Evolutionary conservation across 306 rosid species (phyloP).

Genomic region (Citrullus amarus): DNA sequence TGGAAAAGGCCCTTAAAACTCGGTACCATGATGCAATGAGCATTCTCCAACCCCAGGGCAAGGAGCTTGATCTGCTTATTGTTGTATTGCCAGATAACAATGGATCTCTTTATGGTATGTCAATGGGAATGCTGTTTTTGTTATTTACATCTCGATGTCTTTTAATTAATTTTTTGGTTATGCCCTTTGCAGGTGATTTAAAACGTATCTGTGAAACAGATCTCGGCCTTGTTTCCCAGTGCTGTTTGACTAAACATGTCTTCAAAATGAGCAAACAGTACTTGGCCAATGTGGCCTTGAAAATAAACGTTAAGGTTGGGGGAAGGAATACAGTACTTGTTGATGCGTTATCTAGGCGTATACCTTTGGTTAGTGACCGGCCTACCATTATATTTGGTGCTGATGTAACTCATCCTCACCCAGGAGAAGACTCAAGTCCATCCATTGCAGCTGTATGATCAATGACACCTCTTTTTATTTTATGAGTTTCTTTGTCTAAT

Average conservation of each 20-base stretch:
- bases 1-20: slow-evolving; percentile 65
- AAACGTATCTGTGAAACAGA: slow-evolving; percentile 95
- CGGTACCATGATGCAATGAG: slow-evolving; percentile 66
- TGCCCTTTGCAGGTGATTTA: slow-evolving; percentile 54
- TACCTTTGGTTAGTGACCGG: slow-evolving; percentile 80
- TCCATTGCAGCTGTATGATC: slow-evolving; percentile 87
- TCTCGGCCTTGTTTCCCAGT: slow-evolving; percentile 88
- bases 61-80: slow-evolving; percentile 79
- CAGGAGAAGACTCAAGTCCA: slow-evolving; percentile 97
- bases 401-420: slow-evolving; percentile 98
- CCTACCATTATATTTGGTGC: slow-evolving; percentile 98
- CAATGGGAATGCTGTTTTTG: not conserved
- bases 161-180: not conserved
- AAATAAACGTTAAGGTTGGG: slow-evolving; percentile 92
- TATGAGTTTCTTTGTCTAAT: not conserved
- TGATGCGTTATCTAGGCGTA: slow-evolving; percentile 81
- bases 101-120: slow-evolving; percentile 86
- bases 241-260: slow-evolving; percentile 83
- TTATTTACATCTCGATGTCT: not conserved
- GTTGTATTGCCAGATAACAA: slow-evolving; percentile 89
- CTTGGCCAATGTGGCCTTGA: slow-evolving; percentile 80
- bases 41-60: slow-evolving; percentile 33
- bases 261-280: slow-evolving; percentile 83
- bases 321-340: slow-evolving; percentile 95
- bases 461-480: not conserved